Evolutionary conservation across 495 filamentous ascomycete genomes (phyloP), one percentile per base, ranked within the genome.

Genomic region (Daldinia vernicosa): DNA sequence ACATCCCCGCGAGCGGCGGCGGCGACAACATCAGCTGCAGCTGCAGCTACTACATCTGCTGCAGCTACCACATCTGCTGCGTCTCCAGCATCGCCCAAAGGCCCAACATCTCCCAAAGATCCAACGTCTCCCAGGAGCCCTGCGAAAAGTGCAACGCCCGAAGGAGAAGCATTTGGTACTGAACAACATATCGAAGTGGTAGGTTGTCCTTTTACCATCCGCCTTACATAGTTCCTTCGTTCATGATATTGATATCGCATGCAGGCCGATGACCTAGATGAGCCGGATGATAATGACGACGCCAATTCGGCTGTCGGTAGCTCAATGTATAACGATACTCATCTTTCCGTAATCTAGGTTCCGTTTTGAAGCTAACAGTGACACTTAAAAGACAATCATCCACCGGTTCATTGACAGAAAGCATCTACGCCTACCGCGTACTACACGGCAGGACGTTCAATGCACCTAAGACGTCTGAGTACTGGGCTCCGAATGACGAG

Each of bases 401-500:
- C 17, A 66, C 63, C 32, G 63, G 63, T 22, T 66, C 63, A 26
- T 59, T 66, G 32, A 59, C 63, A n/a, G 63, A 66, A 43, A 66
- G 63, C 24, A 66, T 66, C 22, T 66, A 58, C 43, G 32, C 28
- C 22, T 66, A 66, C 24, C 63, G 63, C 22, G 63, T 66, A 15
- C 22, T 66, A 8, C 63, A 66, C 32, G 63, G 63, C 1, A 50
- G 63, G 22, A 66, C 63, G 19, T 66, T 39, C 19, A 66, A 66
- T 52, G 63, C 63, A 14, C 53, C 54, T 4, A 66, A 66, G 43
- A 66, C 63, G 33, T 43, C 64, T 11, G 57, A 67, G 33, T 67
- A 67, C 35, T 67, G 56, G 56, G 47, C 56, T 12, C 64, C 64
- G 26, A 67, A 67, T 27, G 64, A 67, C 9, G 64, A 67, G 14